Base-by-base conservation (phyloP, 306 rosid species). In the Lathyrus aphaca region DNA sequence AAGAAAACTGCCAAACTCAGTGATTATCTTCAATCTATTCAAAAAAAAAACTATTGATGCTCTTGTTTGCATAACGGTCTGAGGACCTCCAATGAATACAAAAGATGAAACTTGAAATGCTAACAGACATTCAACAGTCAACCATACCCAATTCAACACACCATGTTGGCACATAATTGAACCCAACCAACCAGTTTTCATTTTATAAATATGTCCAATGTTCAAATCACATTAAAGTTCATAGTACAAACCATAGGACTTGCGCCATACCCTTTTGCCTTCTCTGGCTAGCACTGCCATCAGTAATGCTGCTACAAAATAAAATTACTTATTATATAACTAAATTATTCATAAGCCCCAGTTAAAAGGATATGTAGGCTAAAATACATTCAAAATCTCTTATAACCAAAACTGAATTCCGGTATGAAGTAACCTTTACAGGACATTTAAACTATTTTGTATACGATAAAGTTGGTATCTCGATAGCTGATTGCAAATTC, bases 331-430 rank as follows among this genome's bases (percentile, higher is more conserved):
- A 23, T 11, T 21, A 50, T 9, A 37, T 59, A 19, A 8, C 18
- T 40, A 74, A 74, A 18, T 13, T 74, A 64, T 69, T 54, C 23
- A 64, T n/a, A 45, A 13, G 16, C 21, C 44, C 61, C 56, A 7
- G 8, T 11, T 61, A 32, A 53, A 54, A 77, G 45, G 61, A 56
- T 44, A 55, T 71, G 43, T 71, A 51, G 30, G 65, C 57, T 39
- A 68, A 68, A 62, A 43, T 62, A 69, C 59, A 42, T 38, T 25
- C 42, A 71, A 25, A 66, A 48, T 35, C 45, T 54, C 44, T 56
- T 45, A 21, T 21, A 37, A 55, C 60, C 73, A 78, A 72, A 78
- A 72, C 15, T 72, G 25, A 21, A 11, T 78, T 48, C 27, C 25
- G 42, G 57, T 17, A 29, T 38, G 56, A 29, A 71, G 35, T 11